Evolutionary conservation across 352 stramenopile genomes (phyloP).

Genomic region (Globisporangium emineosum): DNA sequence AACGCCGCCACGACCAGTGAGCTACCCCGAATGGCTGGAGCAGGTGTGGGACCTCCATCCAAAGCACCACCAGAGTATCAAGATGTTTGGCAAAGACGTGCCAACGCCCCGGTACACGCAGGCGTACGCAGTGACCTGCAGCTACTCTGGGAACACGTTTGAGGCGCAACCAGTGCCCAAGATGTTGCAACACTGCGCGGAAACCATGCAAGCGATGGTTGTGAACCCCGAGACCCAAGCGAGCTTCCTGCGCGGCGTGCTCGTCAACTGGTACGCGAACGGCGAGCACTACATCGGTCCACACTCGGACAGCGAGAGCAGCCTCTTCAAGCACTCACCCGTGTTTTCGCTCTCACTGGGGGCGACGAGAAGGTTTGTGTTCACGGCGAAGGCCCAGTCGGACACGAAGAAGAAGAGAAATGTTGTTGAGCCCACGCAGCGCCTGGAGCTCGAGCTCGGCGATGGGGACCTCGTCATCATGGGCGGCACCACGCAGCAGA

Average conservation of each 20-base stretch:
- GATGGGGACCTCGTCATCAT: constrained; percentile 53
- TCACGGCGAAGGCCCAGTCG: constrained; percentile 18
- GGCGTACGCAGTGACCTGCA: constrained; percentile 51
- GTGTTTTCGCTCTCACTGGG: constrained; percentile 42
- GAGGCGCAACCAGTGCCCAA: constrained; percentile 38
- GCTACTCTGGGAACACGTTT: constrained; percentile 60
- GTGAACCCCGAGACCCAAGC: constrained; percentile 26
- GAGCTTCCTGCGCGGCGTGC: constrained; percentile 37
- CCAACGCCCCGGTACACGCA: constrained; percentile 69
- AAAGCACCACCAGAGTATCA: constrained; percentile 45
- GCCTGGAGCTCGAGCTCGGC: constrained; percentile 28
- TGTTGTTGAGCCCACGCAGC: no score
- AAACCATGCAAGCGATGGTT: constrained; percentile 42
- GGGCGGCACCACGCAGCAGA: constrained; percentile 38
- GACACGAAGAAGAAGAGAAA: no score
- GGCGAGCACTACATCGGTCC: constrained; percentile 81
- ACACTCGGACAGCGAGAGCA: constrained; percentile 79
- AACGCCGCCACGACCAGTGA: no score
- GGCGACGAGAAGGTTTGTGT: constrained; percentile 34
- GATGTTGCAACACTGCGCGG: constrained; percentile 34
- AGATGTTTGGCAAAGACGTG: constrained; percentile 61
- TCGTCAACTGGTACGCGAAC: constrained; percentile 86
- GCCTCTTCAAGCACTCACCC: constrained; percentile 25
- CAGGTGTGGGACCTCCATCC: constrained; percentile 64
- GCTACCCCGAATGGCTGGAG: no score